These are phyloP conservation scores for Endocladia muricata DNA, from an alignment of 31 red algal species.

Conservation along the genomic window DNA sequence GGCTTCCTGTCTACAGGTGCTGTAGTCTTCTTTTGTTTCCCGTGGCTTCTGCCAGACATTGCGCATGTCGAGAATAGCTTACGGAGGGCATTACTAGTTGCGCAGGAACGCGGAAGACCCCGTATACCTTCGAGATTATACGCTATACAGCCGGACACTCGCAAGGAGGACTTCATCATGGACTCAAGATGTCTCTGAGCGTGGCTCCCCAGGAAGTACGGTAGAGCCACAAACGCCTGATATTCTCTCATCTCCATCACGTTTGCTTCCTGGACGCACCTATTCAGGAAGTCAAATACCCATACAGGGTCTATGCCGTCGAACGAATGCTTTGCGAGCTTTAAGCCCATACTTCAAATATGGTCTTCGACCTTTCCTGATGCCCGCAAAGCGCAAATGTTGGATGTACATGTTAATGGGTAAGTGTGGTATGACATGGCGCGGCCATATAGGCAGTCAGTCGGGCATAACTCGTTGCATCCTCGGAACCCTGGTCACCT, in stretches of 20 bases:
- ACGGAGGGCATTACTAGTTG: background rate
- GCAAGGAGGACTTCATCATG: background rate
- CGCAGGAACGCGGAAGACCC: background rate
- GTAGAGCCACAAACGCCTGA: slow-evolving; percentile 4
- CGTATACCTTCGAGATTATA: background rate
- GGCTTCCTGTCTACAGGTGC: background rate
- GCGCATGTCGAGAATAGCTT: background rate
- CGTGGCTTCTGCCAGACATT: background rate
- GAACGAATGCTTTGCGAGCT: background rate
- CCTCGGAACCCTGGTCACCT: too few species aligned
- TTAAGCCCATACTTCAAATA: background rate
- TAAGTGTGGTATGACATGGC: too few species aligned
- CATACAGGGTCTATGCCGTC: background rate
- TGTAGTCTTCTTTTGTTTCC: background rate
- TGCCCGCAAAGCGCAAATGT: too few species aligned
- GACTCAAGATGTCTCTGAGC: background rate
- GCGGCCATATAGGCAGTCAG: too few species aligned
- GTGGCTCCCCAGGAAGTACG: background rate
- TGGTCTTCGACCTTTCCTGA: slow-evolving; percentile 23
- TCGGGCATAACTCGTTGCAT: too few species aligned
- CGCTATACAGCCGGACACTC: background rate
- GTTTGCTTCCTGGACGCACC: slow-evolving; percentile 1
- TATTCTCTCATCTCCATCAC: slow-evolving; percentile 4
- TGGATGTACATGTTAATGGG: too few species aligned
- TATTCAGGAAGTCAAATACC: slow-evolving; percentile 1